Evolutionary conservation across 495 filamentous ascomycete genomes (phyloP).

Genomic region (Xylona heveae): DNA sequence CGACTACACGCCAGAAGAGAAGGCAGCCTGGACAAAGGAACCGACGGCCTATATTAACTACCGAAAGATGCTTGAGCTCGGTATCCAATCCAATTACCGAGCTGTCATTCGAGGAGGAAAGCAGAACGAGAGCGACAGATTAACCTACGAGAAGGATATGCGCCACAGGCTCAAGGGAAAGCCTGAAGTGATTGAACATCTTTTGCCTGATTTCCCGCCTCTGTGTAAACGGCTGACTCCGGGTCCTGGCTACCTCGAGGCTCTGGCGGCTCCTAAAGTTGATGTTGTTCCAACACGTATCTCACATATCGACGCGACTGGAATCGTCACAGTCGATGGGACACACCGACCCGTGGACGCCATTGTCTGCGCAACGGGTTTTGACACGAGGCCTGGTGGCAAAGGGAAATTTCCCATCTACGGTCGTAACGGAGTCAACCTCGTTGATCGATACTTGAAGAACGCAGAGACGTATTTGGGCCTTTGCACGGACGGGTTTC

Average conservation of each 20-base stretch:
- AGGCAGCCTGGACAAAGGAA: neutral
- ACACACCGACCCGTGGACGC: slow-evolving; percentile 19
- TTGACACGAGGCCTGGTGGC: slow-evolving; percentile 23
- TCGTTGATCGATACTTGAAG: slow-evolving; percentile 14
- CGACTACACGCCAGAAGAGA: neutral
- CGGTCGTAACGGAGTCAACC: slow-evolving; percentile 16
- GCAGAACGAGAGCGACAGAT: neutral
- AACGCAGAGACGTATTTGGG: slow-evolving; percentile 19
- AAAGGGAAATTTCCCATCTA: slow-evolving; percentile 17
- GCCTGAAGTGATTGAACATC: slow-evolving; percentile 8
- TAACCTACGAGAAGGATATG: slow-evolving; percentile 1
- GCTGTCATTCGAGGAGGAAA: neutral
- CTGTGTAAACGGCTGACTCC: slow-evolving; percentile 30
- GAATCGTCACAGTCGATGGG: slow-evolving; percentile 28
- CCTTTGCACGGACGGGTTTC: slow-evolving; percentile 17
- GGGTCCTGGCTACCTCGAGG: slow-evolving; percentile 25
- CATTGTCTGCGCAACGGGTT: slow-evolving; percentile 27
- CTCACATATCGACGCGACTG: slow-evolving; percentile 20
- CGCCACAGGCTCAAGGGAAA: neutral
- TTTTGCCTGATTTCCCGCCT: slow-evolving; percentile 24
- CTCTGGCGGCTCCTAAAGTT: slow-evolving; percentile 25
- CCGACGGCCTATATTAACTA: neutral
- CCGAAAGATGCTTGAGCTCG: slow-evolving; percentile 17
- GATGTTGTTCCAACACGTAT: slow-evolving; percentile 21
- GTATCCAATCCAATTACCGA: neutral